Evolutionary conservation across 2,329 filamentous ascomycete species (phyloP), one percentile per base, ranked within the genome.

Genomic region (Aspergillus pseudoterreus): DNA sequence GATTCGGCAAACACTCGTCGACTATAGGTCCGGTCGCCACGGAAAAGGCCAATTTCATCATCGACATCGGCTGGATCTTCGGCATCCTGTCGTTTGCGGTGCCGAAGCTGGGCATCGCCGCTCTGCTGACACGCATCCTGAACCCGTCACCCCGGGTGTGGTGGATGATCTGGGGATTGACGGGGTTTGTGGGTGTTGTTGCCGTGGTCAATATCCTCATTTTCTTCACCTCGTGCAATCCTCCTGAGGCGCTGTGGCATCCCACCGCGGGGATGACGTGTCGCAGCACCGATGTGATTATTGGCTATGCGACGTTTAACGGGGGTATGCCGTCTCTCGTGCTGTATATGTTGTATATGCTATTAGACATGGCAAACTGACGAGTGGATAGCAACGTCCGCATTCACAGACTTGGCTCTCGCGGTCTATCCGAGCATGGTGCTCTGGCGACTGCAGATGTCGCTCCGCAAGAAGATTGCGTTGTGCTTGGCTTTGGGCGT

Each of bases 161-260:
- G 35, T 42, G 35, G 6, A 52, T 56, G 10, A 30, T 62, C 6
- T 60, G 56, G 50, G 43, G 33, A 1, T 49, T 76, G 5, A 64
- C 64, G 1, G 51, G 53, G n/a, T 44, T 67, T 19, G 68, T 67
- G 46, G 52, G 67, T 21, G 38, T 65, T 6, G 61, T 64, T 2
- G 48, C 71, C 9, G 14, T 69, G 1, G 59, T 61, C 15, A 70
- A 64, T 36, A 63, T 75, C 27, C 50, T 72, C 17, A 61, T 75
- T 15, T 61, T 75, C 4, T 69, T 75, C 35, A 70, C 64, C 2
- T 70, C 70, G 45, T 78, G 76, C 57, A 56, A 54, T 0, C 75
- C 75, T 0, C 57, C 58, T 6, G 41, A 49, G 17, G 65, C 69
- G 1, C 66, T 70, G 21, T 78, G 75, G 75, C 65, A 70, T 12